Base-by-base conservation (phyloP, 2,329 filamentous ascomycete species). In the Fusarium fujikuroi region DNA sequence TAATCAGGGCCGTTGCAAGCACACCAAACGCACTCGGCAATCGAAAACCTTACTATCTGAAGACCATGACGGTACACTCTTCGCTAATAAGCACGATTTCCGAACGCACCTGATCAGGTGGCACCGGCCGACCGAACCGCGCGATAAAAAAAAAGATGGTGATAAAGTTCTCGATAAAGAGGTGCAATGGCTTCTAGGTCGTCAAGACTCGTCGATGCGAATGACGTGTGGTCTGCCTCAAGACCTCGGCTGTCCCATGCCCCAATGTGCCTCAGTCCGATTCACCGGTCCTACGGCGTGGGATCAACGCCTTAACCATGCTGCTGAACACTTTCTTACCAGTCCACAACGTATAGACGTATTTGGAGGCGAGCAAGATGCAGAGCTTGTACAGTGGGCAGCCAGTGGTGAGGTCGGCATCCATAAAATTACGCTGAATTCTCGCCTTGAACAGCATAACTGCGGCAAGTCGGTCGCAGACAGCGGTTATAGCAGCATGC, bases 311-410 rank as follows among this genome's bases (percentile, higher is more conserved):
- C 0, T 54, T 0, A n/a, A 54, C 14, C 50, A 54, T 0, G 50
- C 36, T 0, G 36, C 50, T 1, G 19, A 54, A 0, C 50, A 54
- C 0, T 54, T 54, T 0, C 19, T 54, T 4, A 0, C 15, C 19
- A 54, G 1, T 0, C 36, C 50, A 0, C 36, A 18, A 19, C 40
- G 50, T 1, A 0, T 9, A 0, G 19, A 5, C 0, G 50, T 30
- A 1, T 54, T 54, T 0, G 50, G 50, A 0, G 50, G 23, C 0
- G 36, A 54, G 2, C 2, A 0, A 0, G 50, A 54, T 0, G 2
- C 18, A 0, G 50, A 40, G 36, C 50, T 54, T 7, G 2, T 54
- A 0, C 3, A 7, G 0, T 54, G 50, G 50, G 50, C 50, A 0
- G 3, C 50, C 9, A 2, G 34, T 0, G 0, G n/a, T 2, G 1